Evolutionary conservation across 2,329 filamentous ascomycete genomes (phyloP), one percentile per base, ranked within the genome.

Genomic region (Pseudogymnoascus sp.): DNA sequence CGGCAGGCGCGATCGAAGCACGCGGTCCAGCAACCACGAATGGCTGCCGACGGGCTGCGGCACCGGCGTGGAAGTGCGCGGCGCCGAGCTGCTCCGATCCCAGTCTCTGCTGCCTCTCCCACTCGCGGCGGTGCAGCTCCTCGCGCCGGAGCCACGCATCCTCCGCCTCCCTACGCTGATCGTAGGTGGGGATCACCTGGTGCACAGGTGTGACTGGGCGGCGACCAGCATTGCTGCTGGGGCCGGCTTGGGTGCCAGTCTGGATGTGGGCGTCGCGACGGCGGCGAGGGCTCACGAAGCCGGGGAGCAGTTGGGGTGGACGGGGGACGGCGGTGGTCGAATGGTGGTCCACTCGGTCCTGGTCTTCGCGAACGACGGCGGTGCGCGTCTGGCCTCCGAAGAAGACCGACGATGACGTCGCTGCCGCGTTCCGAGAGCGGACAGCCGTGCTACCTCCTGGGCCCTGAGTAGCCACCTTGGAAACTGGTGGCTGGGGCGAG

Each of bases 101-200:
- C 42, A n/a, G 21, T 4, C 26, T 31, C 42, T 45, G 16, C 42
- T 45, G 16, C 11, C 42, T 47, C 51, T 57, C 51, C 51, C 51
- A 18, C 10, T 31, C 51, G n/a, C 12, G n/a, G 5, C 26, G 51
- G 26, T 34, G 51, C 5, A 12, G 51, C 51, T 57, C 51, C 51
- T 34, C 51, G 51, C 29, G 51, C 51, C 51, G 51, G 51, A 57
- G 51, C 51, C 51, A 57, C 51, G 14, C 51, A 57, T 57, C 51
- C 26, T 57, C 51, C 29, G 6, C 5, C 51, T 16, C 51, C 51
- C 51, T 57, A 57, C 51, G 51, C 26, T 57, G 51, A 18, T 57
- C n/a, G 51, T 57, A 57, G 26, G 51, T 12, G 26, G 51, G 51
- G 26, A 57, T 57, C 51, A 57, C 51, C 51, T 57, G 51, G 3